Conservation (phyloP, 345 rosid species). For the Trapa bicornis region DNA sequence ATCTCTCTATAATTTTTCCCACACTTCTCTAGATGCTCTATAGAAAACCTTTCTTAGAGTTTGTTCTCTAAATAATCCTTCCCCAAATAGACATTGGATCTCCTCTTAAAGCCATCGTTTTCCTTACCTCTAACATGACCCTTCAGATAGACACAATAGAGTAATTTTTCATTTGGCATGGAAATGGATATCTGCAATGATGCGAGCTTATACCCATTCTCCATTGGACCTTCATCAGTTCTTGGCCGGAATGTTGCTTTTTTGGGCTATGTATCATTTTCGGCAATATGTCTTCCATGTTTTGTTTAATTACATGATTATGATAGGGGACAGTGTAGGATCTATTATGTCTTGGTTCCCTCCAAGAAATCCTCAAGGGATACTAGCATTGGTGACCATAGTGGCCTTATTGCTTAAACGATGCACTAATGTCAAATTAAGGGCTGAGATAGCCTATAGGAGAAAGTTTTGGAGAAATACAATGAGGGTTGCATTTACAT, state of each 20-base stretch:
- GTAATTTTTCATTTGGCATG: neutral
- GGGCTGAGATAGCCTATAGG: conserved; percentile 85
- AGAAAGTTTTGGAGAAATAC: conserved; percentile 97
- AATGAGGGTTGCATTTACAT: conserved; percentile 89
- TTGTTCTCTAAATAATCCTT: neutral
- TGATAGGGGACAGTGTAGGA: conserved; percentile 26
- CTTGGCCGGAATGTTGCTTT: conserved; percentile 77
- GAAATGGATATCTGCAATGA: conserved; percentile 81
- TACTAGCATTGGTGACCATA: conserved; percentile 72
- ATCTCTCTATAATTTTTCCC: neutral
- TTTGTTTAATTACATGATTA: conserved; percentile 27
- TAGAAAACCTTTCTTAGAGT: neutral
- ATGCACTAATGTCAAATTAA: conserved; percentile 55
- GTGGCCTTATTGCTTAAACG: conserved; percentile 79
- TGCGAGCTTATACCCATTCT: conserved; percentile 60
- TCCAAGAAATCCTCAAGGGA: conserved; percentile 92
- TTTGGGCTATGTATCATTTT: conserved; percentile 61
- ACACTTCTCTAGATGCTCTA: neutral
- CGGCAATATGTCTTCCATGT: conserved; percentile 36
- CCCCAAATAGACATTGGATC: too few relatives aligned
- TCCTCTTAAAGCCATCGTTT: neutral
- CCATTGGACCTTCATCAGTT: conserved; percentile 79
- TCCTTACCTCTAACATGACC: neutral
- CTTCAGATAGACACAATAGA: neutral
- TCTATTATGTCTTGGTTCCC: conserved; percentile 78